Percentiles rank a stretch among this genome's conserved stretches.
Evolutionary conservation across 1,139 yeast species (phyloP).

Genomic region (Geotrichum cucujoidarum): DNA sequence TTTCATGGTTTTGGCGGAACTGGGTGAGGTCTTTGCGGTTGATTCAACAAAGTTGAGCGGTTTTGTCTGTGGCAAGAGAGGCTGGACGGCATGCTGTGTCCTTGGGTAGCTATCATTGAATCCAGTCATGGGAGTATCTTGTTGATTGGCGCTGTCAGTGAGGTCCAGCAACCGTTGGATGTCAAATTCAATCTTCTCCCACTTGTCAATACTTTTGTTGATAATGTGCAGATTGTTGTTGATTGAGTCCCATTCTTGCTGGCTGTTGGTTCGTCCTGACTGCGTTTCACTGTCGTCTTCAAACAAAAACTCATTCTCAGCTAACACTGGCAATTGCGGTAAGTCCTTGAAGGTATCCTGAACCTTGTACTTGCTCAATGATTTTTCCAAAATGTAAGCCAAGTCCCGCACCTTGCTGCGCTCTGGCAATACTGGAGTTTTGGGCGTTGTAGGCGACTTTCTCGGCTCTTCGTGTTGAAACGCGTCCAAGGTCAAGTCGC

Average conservation of each 20-base stretch:
- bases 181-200: constrained; percentile 18
- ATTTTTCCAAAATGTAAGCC: background rate
- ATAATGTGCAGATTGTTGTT: constrained; percentile 23
- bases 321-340: constrained; percentile 1
- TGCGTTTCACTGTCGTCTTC: background rate
- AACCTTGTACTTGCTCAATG: background rate
- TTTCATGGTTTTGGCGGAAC: background rate
- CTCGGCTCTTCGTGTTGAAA: background rate
- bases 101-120: no score
- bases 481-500: background rate
- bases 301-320: background rate
- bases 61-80: background rate
- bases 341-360: background rate
- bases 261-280: background rate
- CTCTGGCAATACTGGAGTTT: constrained; percentile 13
- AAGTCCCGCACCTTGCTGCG: constrained; percentile 11
- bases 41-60: background rate
- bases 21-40: background rate
- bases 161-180: constrained; percentile 16
- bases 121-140: no score
- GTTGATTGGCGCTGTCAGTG: background rate
- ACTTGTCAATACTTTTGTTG: constrained; percentile 20
- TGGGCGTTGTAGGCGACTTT: background rate
- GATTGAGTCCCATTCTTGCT: constrained; percentile 27
- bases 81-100: background rate